These are phyloP conservation scores for Lactifluus subvellereus DNA, from an alignment of 768 basidiomycete genomes.

Conservation along the genomic window DNA sequence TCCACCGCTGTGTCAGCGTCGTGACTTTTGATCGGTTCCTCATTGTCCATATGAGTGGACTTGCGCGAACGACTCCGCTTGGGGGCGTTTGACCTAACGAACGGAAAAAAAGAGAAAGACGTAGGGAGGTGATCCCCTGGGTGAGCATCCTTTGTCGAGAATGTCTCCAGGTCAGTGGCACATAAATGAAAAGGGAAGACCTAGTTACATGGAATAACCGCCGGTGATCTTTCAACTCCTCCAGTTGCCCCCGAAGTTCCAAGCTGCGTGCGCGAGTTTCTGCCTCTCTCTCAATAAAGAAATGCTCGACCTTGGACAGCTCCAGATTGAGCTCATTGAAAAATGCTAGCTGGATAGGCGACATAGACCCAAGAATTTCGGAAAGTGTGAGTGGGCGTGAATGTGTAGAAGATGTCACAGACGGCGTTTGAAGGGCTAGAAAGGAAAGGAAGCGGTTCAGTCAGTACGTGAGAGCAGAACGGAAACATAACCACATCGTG, in stretches of 20 bases:
- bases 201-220: slow-evolving; percentile 14
- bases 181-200: not conserved
- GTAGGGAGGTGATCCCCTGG: not conserved
- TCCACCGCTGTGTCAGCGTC: slow-evolving; percentile 1
- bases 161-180: not conserved
- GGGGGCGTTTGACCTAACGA: not conserved
- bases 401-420: not conserved
- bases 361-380: slow-evolving; percentile 47
- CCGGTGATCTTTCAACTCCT: slow-evolving; percentile 19
- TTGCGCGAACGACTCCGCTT: not conserved
- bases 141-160: slow-evolving; percentile 6
- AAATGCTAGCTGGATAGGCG: slow-evolving; percentile 60
- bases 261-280: slow-evolving; percentile 47
- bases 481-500: slow-evolving; percentile 4
- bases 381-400: slow-evolving; percentile 26
- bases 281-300: slow-evolving; percentile 68
- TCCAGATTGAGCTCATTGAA: slow-evolving; percentile 73
- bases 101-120: not conserved
- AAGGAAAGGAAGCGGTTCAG: not conserved
- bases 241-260: slow-evolving; percentile 24
- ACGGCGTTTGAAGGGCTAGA: not conserved
- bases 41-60: not conserved
- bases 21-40: not conserved
- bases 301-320: slow-evolving; percentile 78
- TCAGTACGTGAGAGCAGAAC: not conserved